Evolutionary conservation across 2,329 filamentous ascomycete genomes (phyloP), one percentile per base, ranked within the genome.

Genomic region (Akanthomyces dipterigenus): DNA sequence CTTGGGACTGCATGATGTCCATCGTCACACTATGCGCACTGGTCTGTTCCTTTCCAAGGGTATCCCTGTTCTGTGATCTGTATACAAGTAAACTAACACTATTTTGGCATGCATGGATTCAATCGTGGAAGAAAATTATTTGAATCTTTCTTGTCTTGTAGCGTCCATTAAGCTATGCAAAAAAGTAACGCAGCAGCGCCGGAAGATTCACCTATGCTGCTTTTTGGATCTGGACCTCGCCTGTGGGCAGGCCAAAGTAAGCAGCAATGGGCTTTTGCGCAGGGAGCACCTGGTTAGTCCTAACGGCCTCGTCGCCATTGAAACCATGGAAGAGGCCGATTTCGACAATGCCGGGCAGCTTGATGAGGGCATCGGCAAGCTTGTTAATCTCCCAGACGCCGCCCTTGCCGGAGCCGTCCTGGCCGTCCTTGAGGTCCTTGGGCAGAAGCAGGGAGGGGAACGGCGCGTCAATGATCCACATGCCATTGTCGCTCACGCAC

Each of bases 241-340:
- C 90, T 70, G 91, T 89, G 49, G 88, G 84, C 85, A 95, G 90
- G 40, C 95, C 95, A 76, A 98, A 99, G 77, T 98, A 99, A 26
- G 91, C 93, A 31, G 92, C 92, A 14, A 97, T 83, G 0, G 95
- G 95, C 77, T 93, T 96, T 77, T 97, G 91, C 1, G 90, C 92
- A 53, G 89, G 88, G 53, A 85, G 76, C 59, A 81, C 78, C 65
- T 85, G 81, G 62, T 82, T 78, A 60, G 82, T 62, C 38, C 67
- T 67, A 22, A 70, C 78, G 46, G 82, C 83, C 72, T 96, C 81
- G 18, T 84, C 78, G 0, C 93, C 93, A 63, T 93, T 93, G 69
- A 87, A 72, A 3, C 93, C 93, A 46, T 87, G 85, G 78, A 99
- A 99, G 50, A 99, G 82, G 16, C 95, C 95, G 31, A 96, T 93